phyloP scores from a whole-genome alignment of 2,329 filamentous ascomycete genomes.

The Dactylellina parvicollis region DNA sequence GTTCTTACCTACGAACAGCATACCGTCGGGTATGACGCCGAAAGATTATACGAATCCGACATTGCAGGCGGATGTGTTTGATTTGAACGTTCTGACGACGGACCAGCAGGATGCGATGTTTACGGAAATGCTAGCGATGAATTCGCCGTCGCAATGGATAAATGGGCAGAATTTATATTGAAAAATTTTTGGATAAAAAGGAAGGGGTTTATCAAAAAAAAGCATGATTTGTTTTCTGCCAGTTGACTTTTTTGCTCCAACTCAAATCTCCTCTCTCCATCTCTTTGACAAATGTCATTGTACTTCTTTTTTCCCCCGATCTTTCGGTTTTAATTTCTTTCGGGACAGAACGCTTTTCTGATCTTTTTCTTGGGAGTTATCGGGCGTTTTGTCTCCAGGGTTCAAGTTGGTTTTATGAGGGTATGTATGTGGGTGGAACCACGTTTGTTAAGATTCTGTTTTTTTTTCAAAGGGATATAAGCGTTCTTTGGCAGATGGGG shows the following conservation, averaged over 20 bases:
- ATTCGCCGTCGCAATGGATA: slow-evolving; percentile 47
- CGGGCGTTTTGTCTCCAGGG: no score
- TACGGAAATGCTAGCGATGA: slow-evolving; percentile 48
- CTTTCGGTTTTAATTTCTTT: no score
- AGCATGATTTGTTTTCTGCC: not conserved
- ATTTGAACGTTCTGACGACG: slow-evolving; percentile 32
- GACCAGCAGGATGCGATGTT: slow-evolving; percentile 53
- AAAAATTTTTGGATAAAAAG: not conserved
- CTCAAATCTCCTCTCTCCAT: no score
- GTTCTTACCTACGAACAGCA: not conserved
- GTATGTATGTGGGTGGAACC: no score
- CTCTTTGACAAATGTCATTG: no score
- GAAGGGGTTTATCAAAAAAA: not conserved
- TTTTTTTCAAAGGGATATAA: no score
- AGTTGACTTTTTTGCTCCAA: not conserved
- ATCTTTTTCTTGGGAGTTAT: no score
- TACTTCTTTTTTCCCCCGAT: no score
- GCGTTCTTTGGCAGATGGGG: no score
- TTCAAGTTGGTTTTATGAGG: no score
- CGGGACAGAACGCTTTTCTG: no score
- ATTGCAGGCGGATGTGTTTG: slow-evolving; percentile 33
- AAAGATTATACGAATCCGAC: slow-evolving; percentile 36
- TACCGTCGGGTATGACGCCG: slow-evolving; percentile 30
- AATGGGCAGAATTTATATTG: slow-evolving; percentile 36
- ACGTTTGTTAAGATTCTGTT: no score